Percentiles rank a stretch among this genome's conserved stretches.
These are phyloP conservation scores for Filobasidium uniguttulatum DNA, from an alignment of 1,284 basidiomycete species.

Conservation along the genomic window DNA sequence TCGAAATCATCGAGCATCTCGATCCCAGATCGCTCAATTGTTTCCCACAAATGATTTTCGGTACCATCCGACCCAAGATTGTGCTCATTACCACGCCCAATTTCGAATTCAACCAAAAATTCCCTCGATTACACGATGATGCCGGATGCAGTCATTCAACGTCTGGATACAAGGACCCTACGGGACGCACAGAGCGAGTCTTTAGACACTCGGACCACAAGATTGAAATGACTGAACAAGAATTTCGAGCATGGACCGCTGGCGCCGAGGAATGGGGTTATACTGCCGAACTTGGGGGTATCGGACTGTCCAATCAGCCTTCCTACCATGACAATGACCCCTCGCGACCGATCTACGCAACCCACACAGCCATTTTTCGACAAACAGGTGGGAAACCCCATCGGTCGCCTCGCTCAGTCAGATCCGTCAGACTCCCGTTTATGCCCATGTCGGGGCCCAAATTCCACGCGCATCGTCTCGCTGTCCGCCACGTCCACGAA, in stretches of 20 bases:
- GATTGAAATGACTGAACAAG: constrained; percentile 76
- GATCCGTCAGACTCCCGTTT: constrained; percentile 32
- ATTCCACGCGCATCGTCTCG: constrained; percentile 31
- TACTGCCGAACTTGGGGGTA: constrained; percentile 31
- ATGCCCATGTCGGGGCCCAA: constrained; percentile 27
- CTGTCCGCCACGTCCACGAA: constrained; percentile 43
- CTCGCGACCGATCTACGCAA: constrained; percentile 44
- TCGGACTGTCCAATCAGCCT: constrained; percentile 32
- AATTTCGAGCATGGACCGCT: constrained; percentile 69
- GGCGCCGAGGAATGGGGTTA: constrained; percentile 33
- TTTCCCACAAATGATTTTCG: constrained; percentile 70
- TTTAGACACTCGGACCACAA: constrained; percentile 71
- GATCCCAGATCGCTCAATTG: constrained; percentile 51
- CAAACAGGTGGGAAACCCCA: constrained; percentile 28
- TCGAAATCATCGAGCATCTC: constrained; percentile 87
- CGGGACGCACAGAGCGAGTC: constrained; percentile 47
- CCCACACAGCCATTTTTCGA: constrained; percentile 57
- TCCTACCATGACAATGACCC: constrained; percentile 31
- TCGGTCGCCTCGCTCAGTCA: constrained; percentile 34
- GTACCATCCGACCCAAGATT: constrained; percentile 63
- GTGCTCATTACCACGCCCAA: constrained; percentile 81
- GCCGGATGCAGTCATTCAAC: constrained; percentile 27
- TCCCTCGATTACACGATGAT: constrained; percentile 46
- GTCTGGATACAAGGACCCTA: constrained; percentile 57
- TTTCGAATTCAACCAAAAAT: constrained; percentile 76